Percentiles rank a stretch among this genome's conserved stretches.
These are phyloP conservation scores for Fraxinus pennsylvanica DNA, from an alignment of 257 asterid genomes.

Conservation along the genomic window DNA sequence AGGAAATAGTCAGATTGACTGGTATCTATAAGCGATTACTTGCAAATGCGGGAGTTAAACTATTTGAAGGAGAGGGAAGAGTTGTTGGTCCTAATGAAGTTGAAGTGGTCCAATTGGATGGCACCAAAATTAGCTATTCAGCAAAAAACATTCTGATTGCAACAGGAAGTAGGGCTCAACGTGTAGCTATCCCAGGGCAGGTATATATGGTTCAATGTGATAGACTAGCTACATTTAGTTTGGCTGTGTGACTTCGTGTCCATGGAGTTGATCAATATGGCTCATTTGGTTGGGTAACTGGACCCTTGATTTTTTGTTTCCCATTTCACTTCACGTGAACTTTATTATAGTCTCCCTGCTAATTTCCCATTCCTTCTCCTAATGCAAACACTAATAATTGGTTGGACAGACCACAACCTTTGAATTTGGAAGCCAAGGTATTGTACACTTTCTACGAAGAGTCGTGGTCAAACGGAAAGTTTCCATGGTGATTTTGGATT, in stretches of 20 bases:
- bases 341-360: neutral
- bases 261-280: constrained; percentile 12
- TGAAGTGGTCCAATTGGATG: constrained; percentile 85
- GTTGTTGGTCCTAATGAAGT: constrained; percentile 91
- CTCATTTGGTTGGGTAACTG: neutral
- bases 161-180: constrained; percentile 93
- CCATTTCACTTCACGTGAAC: neutral
- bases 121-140: constrained; percentile 83
- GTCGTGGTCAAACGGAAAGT: neutral
- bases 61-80: constrained; percentile 97
- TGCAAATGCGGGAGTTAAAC: constrained; percentile 85
- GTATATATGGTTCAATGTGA: constrained; percentile 36
- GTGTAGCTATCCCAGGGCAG: constrained; percentile 81
- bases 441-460: neutral
- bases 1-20: constrained; percentile 84
- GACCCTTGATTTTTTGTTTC: neutral
- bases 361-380: neutral
- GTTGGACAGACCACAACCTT: neutral
- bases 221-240: constrained; percentile 3
- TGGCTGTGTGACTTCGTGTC: constrained; percentile 8
- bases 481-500: neutral
- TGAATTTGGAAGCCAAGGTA: neutral
- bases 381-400: neutral
- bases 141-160: constrained; percentile 89
- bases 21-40: constrained; percentile 91